A percentile compares a stretch with the other conserved stretches of the same genome.
phyloP scores from a whole-genome alignment of 176 grass and related monocot species.

The Oropetium thomaeum region DNA sequence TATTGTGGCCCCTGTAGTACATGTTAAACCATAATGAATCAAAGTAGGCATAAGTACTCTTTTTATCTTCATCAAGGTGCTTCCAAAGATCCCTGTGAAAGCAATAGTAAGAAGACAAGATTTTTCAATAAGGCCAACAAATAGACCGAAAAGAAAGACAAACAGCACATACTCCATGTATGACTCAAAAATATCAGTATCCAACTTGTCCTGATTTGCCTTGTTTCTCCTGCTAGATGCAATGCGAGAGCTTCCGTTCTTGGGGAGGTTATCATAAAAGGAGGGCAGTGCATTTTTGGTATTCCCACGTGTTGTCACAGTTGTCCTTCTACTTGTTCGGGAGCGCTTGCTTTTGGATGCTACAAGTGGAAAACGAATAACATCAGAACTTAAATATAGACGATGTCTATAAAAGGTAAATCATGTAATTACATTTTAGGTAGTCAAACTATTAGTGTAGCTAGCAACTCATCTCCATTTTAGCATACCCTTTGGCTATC shows the following conservation, averaged over 20 bases:
- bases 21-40: constrained; percentile 95
- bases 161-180: constrained; percentile 74
- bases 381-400: neutral
- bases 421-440: neutral
- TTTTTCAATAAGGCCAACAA: constrained; percentile 2
- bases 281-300: constrained; percentile 14
- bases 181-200: constrained; percentile 64
- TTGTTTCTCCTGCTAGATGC: constrained; percentile 38
- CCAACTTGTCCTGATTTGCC: constrained; percentile 54
- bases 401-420: neutral
- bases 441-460: neutral
- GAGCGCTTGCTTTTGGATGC: constrained; percentile 41
- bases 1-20: constrained; percentile 42
- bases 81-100: constrained; percentile 67
- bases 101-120: constrained; percentile 23
- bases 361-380: constrained; percentile 21
- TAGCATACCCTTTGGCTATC: constrained; percentile 1
- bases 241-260: constrained; percentile 32
- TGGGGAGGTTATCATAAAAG: constrained; percentile 38
- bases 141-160: neutral
- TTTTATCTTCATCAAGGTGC: constrained; percentile 72
- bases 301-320: neutral
- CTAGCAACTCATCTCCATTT: neutral
- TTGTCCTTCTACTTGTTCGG: constrained; percentile 40
- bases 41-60: constrained; percentile 59